Percentiles rank a stretch among this genome's conserved stretches.
These are phyloP conservation scores for Neurospora africana DNA, from an alignment of 495 filamentous ascomycete genomes.

Conservation along the genomic window DNA sequence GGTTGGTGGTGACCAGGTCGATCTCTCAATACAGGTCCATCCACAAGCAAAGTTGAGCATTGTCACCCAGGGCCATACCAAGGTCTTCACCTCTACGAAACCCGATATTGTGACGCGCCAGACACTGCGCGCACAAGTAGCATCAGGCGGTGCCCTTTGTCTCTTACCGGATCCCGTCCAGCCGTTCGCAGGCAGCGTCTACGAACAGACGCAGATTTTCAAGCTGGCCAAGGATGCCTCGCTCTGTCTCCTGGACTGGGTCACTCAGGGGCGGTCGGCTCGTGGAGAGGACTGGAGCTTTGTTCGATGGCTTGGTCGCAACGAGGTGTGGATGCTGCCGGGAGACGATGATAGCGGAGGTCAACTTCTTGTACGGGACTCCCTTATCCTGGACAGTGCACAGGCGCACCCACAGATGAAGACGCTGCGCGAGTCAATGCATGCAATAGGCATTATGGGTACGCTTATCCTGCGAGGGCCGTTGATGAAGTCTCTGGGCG, in stretches of 20 bases:
- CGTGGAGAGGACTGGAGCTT: slow-evolving; percentile 88
- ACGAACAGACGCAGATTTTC: slow-evolving; percentile 74
- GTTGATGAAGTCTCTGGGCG: slow-evolving; percentile 50
- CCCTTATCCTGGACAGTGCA: slow-evolving; percentile 58
- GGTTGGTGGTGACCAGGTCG: slow-evolving; percentile 72
- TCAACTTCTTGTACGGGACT: slow-evolving; percentile 70
- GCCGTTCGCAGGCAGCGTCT: slow-evolving; percentile 69
- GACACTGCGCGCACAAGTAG: slow-evolving; percentile 51
- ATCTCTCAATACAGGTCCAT: slow-evolving; percentile 58
- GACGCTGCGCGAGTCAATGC: slow-evolving; percentile 47
- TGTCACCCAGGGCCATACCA: slow-evolving; percentile 90
- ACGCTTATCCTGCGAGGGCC: slow-evolving; percentile 76
- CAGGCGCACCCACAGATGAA: slow-evolving; percentile 23
- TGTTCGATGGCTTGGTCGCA: slow-evolving; percentile 61
- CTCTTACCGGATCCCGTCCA: slow-evolving; percentile 93
- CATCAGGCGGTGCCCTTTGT: slow-evolving; percentile 56
- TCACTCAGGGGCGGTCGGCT: slow-evolving; percentile 74
- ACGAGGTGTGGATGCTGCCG: slow-evolving; percentile 63
- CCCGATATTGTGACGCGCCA: slow-evolving; percentile 55
- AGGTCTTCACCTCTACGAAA: slow-evolving; percentile 72
- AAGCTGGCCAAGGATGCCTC: slow-evolving; percentile 47
- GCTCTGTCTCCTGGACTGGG: slow-evolving; percentile 86
- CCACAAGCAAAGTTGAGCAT: slow-evolving; percentile 60
- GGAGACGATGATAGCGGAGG: slow-evolving; percentile 14
- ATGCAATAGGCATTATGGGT: slow-evolving; percentile 58